Evolutionary conservation across 148 eudicot genomes (phyloP).

Genomic region (Persicaria tinctoria): DNA sequence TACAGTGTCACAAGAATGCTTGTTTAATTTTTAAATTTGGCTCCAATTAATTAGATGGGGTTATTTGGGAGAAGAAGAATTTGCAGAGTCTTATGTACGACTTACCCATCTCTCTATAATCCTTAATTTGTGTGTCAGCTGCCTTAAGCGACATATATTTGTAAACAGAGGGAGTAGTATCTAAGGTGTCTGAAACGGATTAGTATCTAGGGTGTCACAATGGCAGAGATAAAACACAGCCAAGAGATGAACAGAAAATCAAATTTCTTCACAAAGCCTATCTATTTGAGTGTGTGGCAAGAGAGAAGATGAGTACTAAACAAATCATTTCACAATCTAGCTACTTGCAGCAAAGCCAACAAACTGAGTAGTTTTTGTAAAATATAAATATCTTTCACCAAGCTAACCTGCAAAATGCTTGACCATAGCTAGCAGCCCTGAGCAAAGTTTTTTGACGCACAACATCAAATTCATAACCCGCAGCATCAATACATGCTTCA

Average conservation of each 20-base stretch:
- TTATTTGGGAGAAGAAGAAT: too few relatives aligned
- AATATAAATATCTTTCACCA: slow-evolving; percentile 1
- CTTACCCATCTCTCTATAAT: too few relatives aligned
- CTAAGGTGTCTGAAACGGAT: too few relatives aligned
- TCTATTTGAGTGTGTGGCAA: neutral
- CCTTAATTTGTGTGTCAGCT: too few relatives aligned
- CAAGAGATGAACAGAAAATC: neutral
- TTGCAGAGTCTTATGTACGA: too few relatives aligned
- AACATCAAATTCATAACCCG: slow-evolving; percentile 89
- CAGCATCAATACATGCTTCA: slow-evolving; percentile 98
- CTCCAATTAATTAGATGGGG: too few relatives aligned
- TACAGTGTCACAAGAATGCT: too few relatives aligned
- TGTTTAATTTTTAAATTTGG: too few relatives aligned
- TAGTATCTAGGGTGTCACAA: neutral
- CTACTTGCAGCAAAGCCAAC: slow-evolving; percentile 7
- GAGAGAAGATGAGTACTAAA: slow-evolving; percentile 7
- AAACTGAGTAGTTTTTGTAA: neutral
- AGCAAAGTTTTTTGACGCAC: slow-evolving; percentile 67
- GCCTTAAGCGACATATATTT: too few relatives aligned
- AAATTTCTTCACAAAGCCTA: neutral
- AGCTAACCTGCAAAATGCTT: slow-evolving; percentile 92
- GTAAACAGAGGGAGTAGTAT: too few relatives aligned
- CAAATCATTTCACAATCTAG: slow-evolving; percentile 2
- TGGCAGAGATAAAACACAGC: neutral
- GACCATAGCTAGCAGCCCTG: slow-evolving; percentile 98